These are phyloP conservation scores for Pistacia atlantica DNA, from an alignment of 345 rosid genomes.

Conservation along the genomic window DNA sequence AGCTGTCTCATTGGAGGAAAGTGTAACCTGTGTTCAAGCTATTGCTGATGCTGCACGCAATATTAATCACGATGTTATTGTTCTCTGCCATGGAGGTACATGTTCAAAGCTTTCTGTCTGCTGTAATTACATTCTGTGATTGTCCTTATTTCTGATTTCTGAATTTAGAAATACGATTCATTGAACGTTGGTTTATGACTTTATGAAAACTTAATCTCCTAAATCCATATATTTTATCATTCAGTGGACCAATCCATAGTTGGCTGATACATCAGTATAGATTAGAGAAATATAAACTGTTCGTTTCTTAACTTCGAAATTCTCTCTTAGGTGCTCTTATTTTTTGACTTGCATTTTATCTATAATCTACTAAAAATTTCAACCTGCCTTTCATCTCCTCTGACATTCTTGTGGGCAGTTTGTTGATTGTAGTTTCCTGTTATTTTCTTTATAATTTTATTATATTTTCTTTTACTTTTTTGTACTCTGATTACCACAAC, in stretches of 20 bases:
- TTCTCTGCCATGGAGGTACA: constrained; percentile 93
- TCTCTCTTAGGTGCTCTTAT: background rate
- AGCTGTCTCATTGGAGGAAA: constrained; percentile 74
- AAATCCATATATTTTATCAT: background rate
- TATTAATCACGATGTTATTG: constrained; percentile 60
- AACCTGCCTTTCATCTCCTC: background rate
- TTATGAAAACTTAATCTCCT: background rate
- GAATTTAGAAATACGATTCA: background rate
- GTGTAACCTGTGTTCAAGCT: constrained; percentile 73
- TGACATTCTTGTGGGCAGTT: background rate
- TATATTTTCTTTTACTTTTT: too few species aligned
- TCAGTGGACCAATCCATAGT: background rate
- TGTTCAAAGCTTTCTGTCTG: background rate
- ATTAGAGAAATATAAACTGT: background rate
- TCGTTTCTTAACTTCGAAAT: background rate
- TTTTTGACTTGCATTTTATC: too few species aligned
- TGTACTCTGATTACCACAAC: background rate
- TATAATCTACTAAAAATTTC: too few species aligned
- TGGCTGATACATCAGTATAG: background rate
- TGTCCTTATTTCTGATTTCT: background rate
- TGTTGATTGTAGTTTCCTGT: background rate
- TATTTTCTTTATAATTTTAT: background rate
- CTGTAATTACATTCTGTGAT: background rate
- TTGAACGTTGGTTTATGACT: background rate
- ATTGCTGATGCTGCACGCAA: constrained; percentile 81